Conservation (phyloP, 2,329 filamentous ascomycete species). For the Pestalotiopsis sp. region DNA sequence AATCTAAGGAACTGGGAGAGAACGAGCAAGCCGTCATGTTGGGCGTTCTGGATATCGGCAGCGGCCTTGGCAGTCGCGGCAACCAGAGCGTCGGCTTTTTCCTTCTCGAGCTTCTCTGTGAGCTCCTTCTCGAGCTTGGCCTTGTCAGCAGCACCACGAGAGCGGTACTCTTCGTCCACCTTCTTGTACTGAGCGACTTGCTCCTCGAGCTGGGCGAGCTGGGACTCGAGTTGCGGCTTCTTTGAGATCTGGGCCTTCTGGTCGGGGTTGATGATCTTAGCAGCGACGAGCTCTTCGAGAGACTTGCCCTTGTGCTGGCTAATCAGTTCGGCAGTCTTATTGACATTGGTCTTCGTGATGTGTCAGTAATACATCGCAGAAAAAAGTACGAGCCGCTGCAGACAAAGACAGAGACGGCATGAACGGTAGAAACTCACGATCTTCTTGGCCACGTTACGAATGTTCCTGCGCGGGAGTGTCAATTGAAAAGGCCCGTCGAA, state of each 20-base stretch:
- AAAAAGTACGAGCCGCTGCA: too few species aligned
- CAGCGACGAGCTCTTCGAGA: slow-evolving; percentile 71
- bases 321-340: slow-evolving; percentile 72
- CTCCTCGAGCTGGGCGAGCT: slow-evolving; percentile 71
- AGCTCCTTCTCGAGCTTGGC: slow-evolving; percentile 61
- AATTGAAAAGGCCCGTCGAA: neutral
- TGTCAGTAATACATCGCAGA: neutral
- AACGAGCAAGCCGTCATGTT: slow-evolving; percentile 67
- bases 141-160: slow-evolving; percentile 59
- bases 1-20: slow-evolving; percentile 81
- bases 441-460: slow-evolving; percentile 93
- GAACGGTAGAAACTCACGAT: slow-evolving; percentile 62
- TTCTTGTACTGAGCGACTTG: slow-evolving; percentile 75
- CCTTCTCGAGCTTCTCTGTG: slow-evolving; percentile 52
- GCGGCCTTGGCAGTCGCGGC: slow-evolving; percentile 58
- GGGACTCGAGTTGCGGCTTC: slow-evolving; percentile 71
- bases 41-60: slow-evolving; percentile 54
- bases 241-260: slow-evolving; percentile 77
- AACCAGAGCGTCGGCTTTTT: slow-evolving; percentile 54
- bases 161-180: slow-evolving; percentile 71
- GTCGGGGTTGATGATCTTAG: slow-evolving; percentile 77
- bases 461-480: slow-evolving; percentile 60
- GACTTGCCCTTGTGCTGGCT: slow-evolving; percentile 69
- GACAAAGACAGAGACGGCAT: neutral
- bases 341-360: slow-evolving; percentile 60